Percentiles rank a stretch among this genome's conserved stretches.
These are phyloP conservation scores for Aspergillus nomiae DNA, from an alignment of 2,329 filamentous ascomycete species.

Conservation along the genomic window DNA sequence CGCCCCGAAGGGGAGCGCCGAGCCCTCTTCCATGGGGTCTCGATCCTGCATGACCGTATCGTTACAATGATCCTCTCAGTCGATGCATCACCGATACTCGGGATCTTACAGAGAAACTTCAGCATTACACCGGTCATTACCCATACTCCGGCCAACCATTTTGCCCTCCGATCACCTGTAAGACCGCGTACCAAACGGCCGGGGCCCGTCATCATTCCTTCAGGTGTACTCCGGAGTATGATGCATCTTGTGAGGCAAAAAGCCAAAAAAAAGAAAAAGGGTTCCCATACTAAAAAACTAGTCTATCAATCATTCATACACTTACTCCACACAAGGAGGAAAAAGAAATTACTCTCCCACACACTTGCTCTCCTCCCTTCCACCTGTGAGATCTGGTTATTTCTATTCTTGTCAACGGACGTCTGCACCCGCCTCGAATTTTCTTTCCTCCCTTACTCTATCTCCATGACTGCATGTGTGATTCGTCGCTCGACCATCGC, in stretches of 20 bases:
- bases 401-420: slow-evolving; percentile 1
- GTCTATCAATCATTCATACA: slow-evolving; percentile 2
- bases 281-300: slow-evolving; percentile 1
- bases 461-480: slow-evolving; percentile 23
- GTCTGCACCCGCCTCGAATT: slow-evolving; percentile 7
- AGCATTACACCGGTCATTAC: not conserved
- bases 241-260: not conserved
- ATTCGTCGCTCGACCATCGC: slow-evolving; percentile 20
- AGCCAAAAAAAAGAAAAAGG: not conserved
- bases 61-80: not conserved
- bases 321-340: slow-evolving; percentile 7
- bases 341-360: slow-evolving; percentile 6
- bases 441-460: slow-evolving; percentile 9
- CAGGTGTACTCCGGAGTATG: not conserved
- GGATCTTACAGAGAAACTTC: not conserved
- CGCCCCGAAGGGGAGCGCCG: slow-evolving; percentile 2
- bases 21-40: not conserved
- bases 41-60: not conserved
- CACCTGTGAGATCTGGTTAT: not conserved
- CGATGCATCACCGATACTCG: not conserved
- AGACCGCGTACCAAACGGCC: slow-evolving; percentile 1
- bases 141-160: not conserved
- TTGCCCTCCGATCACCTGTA: not conserved
- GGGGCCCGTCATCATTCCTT: slow-evolving; percentile 1
- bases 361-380: not conserved